Evolutionary conservation across 2,329 filamentous ascomycete species (phyloP).

Genomic region (Microsporum canis): DNA sequence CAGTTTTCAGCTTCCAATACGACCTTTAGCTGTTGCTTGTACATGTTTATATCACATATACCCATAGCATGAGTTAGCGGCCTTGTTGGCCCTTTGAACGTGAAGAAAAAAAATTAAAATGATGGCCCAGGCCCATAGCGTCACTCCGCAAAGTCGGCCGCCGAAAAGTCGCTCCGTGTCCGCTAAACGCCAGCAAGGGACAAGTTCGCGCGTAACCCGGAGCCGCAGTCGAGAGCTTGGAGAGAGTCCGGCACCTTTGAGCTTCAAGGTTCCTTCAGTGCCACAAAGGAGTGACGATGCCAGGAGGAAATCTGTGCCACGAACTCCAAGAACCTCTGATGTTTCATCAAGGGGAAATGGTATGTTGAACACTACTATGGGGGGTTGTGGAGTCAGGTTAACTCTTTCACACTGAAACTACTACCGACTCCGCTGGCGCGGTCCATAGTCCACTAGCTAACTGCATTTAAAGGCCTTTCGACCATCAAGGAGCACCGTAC

Average conservation of each 20-base stretch:
- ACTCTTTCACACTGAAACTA: too few relatives aligned
- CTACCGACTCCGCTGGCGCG: too few relatives aligned
- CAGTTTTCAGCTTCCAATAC: neutral
- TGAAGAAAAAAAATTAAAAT: neutral
- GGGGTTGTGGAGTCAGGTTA: too few relatives aligned
- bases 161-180: neutral
- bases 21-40: neutral
- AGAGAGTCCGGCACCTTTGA: neutral
- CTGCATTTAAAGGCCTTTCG: neutral
- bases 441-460: neutral
- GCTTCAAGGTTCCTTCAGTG: neutral
- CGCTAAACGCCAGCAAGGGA: neutral
- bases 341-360: neutral
- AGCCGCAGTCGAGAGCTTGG: conserved; percentile 5
- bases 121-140: neutral
- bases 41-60: neutral
- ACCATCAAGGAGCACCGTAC: neutral
- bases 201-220: conserved; percentile 2
- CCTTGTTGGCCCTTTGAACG: neutral
- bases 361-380: neutral
- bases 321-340: neutral
- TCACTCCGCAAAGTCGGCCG: neutral
- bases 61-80: neutral
- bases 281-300: neutral
- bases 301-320: neutral